phyloP scores from a whole-genome alignment of 768 basidiomycete genomes.

The Suillus lakei region DNA sequence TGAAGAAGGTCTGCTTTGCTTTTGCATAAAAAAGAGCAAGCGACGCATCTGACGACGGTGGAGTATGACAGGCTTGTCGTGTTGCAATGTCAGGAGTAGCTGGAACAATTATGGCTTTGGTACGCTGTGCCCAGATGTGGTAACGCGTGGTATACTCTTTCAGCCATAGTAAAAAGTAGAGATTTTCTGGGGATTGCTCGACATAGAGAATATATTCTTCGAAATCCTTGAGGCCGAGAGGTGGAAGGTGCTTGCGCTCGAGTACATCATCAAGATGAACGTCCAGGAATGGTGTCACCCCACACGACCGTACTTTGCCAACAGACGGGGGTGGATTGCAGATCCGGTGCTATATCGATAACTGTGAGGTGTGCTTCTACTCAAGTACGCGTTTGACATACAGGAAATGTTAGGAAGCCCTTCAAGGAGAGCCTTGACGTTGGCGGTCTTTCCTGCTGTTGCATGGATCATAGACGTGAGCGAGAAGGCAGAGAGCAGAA shows the following conservation, averaged over 20 bases:
- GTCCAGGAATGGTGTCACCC: slow-evolving; percentile 68
- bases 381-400: slow-evolving; percentile 24
- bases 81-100: slow-evolving; percentile 25
- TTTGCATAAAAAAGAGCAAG: slow-evolving; percentile 78
- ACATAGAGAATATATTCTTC: slow-evolving; percentile 85
- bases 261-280: slow-evolving; percentile 78
- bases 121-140: slow-evolving; percentile 43
- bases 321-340: slow-evolving; percentile 74
- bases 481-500: no score
- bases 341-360: slow-evolving; percentile 43
- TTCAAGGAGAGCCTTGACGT: slow-evolving; percentile 35
- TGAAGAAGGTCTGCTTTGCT: slow-evolving; percentile 83
- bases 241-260: slow-evolving; percentile 77
- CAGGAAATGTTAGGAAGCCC: slow-evolving; percentile 45
- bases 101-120: slow-evolving; percentile 30
- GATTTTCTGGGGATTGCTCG: slow-evolving; percentile 75
- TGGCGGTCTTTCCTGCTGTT: slow-evolving; percentile 23
- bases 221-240: slow-evolving; percentile 76
- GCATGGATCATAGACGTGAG: slow-evolving; percentile 1
- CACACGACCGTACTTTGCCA: slow-evolving; percentile 70
- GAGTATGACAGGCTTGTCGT: slow-evolving; percentile 32
- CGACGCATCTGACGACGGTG: slow-evolving; percentile 49
- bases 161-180: slow-evolving; percentile 87
- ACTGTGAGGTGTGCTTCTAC: neutral
- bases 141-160: slow-evolving; percentile 68